Conservation (phyloP, 306 rosid species). For the Trifolium dubium region DNA sequence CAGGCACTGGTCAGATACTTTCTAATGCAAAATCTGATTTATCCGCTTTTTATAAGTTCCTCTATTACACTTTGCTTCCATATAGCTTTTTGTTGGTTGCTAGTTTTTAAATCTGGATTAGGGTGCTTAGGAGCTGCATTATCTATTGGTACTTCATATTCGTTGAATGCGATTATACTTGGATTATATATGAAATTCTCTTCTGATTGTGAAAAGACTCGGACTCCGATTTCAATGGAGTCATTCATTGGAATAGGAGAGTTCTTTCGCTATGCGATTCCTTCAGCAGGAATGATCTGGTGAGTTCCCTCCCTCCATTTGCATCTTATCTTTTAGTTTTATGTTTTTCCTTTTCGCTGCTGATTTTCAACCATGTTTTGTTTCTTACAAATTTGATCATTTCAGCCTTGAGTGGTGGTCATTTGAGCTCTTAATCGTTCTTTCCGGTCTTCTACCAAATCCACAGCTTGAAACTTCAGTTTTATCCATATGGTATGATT, state of each 20-base stretch:
- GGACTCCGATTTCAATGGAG: conserved; percentile 63
- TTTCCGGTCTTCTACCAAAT: conserved; percentile 82
- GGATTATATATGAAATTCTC: conserved; percentile 60
- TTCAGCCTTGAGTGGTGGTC: conserved; percentile 90
- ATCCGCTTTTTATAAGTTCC: conserved; percentile 66
- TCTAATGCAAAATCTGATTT: conserved; percentile 64
- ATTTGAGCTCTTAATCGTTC: conserved; percentile 62
- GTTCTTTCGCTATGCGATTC: conserved; percentile 65
- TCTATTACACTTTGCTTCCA: conserved; percentile 61
- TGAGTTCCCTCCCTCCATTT: conserved; percentile 32
- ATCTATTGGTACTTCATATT: conserved; percentile 72
- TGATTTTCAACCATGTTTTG: conserved; percentile 8
- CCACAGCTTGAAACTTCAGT: conserved; percentile 85
- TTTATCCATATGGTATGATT: conserved; percentile 53
- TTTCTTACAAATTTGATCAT: conserved; percentile 36
- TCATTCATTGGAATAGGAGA: conserved; percentile 63
- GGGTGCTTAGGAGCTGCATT: conserved; percentile 80
- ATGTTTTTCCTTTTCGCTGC: neutral
- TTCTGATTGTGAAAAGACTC: conserved; percentile 51
- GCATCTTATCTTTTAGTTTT: neutral
- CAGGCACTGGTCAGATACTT: conserved; percentile 67
- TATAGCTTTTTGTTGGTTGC: conserved; percentile 66
- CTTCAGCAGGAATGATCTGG: conserved; percentile 89
- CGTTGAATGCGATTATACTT: conserved; percentile 78
- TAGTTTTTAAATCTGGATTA: conserved; percentile 64